Conservation (phyloP, 805 yeast genomes). For the Metschnikowia kunwiensis region DNA sequence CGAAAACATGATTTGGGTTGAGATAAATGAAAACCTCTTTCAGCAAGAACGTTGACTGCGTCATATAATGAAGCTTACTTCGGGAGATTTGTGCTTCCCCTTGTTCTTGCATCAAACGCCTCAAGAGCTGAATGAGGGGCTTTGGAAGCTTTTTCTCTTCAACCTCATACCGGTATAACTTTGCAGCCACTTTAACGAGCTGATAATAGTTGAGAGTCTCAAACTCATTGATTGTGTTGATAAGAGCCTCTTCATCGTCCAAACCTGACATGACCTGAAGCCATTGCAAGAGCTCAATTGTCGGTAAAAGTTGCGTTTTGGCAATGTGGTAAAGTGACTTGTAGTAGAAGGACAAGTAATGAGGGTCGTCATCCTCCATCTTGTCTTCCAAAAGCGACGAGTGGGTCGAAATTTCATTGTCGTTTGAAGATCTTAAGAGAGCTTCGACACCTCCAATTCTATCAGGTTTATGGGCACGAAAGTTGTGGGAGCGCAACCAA, state of each 20-base stretch:
- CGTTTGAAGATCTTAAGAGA: conserved; percentile 15
- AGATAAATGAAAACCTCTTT: conserved; percentile 45
- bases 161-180: conserved; percentile 80
- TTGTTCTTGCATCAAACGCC: conserved; percentile 32
- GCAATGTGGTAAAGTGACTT: conserved; percentile 64
- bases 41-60: conserved; percentile 36
- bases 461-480: conserved; percentile 39
- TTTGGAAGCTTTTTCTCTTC: conserved; percentile 67
- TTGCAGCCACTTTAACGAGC: conserved; percentile 58
- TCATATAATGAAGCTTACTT: conserved; percentile 35
- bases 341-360: conserved; percentile 57
- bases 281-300: conserved; percentile 84
- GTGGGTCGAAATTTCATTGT: conserved; percentile 9
- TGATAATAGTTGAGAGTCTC: conserved; percentile 65
- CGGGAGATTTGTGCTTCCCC: conserved; percentile 35
- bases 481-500: conserved; percentile 78
- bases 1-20: conserved; percentile 51
- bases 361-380: conserved; percentile 34
- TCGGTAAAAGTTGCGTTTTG: conserved; percentile 63
- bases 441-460: conserved; percentile 27
- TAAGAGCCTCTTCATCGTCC: conserved; percentile 59
- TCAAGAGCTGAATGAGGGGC: conserved; percentile 26
- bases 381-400: conserved; percentile 25
- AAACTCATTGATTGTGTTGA: conserved; percentile 50
- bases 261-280: conserved; percentile 78